Base-by-base conservation (phyloP, 768 basidiomycete species). In the Macrocybe gigantea region DNA sequence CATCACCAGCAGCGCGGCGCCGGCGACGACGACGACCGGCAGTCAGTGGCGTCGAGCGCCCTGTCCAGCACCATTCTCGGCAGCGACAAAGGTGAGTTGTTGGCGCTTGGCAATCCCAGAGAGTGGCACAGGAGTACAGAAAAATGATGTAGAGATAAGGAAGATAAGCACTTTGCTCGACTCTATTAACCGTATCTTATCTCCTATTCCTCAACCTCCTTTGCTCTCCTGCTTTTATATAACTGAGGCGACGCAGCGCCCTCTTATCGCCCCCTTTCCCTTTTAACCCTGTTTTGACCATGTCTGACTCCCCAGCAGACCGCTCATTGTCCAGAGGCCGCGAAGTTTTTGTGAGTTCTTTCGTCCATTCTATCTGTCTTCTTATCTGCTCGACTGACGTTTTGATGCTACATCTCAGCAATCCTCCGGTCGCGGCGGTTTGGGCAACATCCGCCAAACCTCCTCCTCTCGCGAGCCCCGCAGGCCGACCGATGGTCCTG, bases 341-440 rank as follows among this genome's bases (percentile, higher is more conserved):
- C 38, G 82, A 82, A 0, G 63, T 64, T n/a, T 74, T 77, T 49
- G 82, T 83, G 53, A 59, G 80, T 71, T 30, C 22, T 37, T 14
- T 31, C 29, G 42, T 34, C 15, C 42, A n/a, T n/a, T 34, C 32
- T 30, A 33, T 14, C 22, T 43, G 35, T 37, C 39, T 5, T 55
- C 11, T 33, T 31, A 33, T 39, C 42, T 22, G 11, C 15, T 44
- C 49, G 22, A 22, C 50, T 47, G n/a, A 50, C 8, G 47, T 22
- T 29, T 29, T 32, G 39, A 14, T 33, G 29, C 41, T 13, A 41
- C 15, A 15, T 30, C 7, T 32, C 47, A 80, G 76, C 64, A 68
- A 33, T 82, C 82, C 3, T 74, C 81, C 33, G 86, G 86, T 6
- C 73, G 86, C 49, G 86, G 85, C 5, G 86, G 86, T 7, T 14